A percentile compares a stretch with the other conserved stretches of the same genome.
phyloP scores from a whole-genome alignment of 129 eudicot species.

The Erigeron canadensis region DNA sequence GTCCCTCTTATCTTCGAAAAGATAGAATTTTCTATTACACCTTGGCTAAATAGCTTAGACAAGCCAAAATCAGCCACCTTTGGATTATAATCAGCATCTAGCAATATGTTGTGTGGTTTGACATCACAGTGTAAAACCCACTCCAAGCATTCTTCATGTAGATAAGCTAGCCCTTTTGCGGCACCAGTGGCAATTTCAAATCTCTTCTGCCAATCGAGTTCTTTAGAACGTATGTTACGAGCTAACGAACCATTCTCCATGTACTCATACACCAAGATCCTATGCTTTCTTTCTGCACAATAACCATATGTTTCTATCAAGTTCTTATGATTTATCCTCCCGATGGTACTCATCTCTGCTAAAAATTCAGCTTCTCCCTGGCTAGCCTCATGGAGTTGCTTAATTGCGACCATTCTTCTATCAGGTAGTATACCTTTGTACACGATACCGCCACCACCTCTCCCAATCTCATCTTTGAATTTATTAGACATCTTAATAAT shows the following conservation, averaged over 20 bases:
- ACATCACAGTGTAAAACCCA: constrained; percentile 13
- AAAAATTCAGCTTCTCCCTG: background rate
- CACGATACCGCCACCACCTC: background rate
- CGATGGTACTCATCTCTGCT: background rate
- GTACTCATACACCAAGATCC: constrained; percentile 4
- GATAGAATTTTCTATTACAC: background rate
- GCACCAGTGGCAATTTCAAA: constrained; percentile 26
- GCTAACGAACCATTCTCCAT: background rate
- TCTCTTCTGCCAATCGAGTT: constrained; percentile 3
- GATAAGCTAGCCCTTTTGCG: constrained; percentile 5
- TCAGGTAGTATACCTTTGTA: background rate
- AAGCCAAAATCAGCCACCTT: too few species aligned
- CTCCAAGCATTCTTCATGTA: constrained; percentile 9
- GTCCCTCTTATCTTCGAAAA: constrained; percentile 23
- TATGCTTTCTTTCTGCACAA: background rate
- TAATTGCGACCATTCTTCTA: background rate
- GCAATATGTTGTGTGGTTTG: too few species aligned
- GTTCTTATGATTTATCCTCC: constrained; percentile 1
- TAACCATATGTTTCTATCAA: background rate
- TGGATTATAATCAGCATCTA: too few species aligned
- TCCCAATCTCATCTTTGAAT: background rate
- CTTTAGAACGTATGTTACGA: background rate
- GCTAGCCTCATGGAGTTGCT: constrained; percentile 19
- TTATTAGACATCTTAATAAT: background rate
- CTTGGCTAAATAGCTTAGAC: constrained; percentile 24